Evolutionary conservation across 768 basidiomycete species (phyloP).

Genomic region (Porpolomopsis calyptriformis): DNA sequence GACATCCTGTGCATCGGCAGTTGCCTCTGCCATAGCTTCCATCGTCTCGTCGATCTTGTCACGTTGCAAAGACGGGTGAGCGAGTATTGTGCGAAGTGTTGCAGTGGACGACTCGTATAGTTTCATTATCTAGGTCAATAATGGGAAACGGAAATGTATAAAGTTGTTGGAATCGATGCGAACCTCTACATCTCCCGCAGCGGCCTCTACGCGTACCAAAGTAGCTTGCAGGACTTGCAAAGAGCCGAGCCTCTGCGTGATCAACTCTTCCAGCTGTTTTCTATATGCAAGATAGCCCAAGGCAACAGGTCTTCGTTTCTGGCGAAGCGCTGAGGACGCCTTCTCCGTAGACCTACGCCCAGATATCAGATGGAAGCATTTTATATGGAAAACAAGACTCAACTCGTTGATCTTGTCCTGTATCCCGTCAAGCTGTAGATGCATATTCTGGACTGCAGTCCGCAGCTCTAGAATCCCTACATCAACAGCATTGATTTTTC

Average conservation of each 20-base stretch:
- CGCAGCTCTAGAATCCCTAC: slow-evolving; percentile 74
- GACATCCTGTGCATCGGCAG: slow-evolving; percentile 72
- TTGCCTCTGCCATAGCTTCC: slow-evolving; percentile 76
- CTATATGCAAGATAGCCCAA: slow-evolving; percentile 68
- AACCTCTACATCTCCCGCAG: slow-evolving; percentile 85
- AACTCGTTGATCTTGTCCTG: slow-evolving; percentile 69
- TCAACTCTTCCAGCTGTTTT: slow-evolving; percentile 70
- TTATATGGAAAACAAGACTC: slow-evolving; percentile 14
- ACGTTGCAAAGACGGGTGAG: slow-evolving; percentile 71
- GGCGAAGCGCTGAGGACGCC: slow-evolving; percentile 52
- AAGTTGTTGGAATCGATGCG: slow-evolving; percentile 10
- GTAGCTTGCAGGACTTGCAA: slow-evolving; percentile 68
- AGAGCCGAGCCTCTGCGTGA: slow-evolving; percentile 64
- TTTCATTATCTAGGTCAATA: slow-evolving; percentile 60
- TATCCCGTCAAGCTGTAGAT: slow-evolving; percentile 56
- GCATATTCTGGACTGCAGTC: slow-evolving; percentile 54
- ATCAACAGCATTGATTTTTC: slow-evolving; percentile 67
- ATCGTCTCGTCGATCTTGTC: slow-evolving; percentile 76
- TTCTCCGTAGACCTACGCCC: slow-evolving; percentile 50
- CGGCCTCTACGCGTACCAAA: slow-evolving; percentile 71
- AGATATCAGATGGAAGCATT: slow-evolving; percentile 1
- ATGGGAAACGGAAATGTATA: neutral
- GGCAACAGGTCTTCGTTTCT: slow-evolving; percentile 65
- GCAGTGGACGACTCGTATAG: slow-evolving; percentile 75
- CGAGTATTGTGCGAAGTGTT: slow-evolving; percentile 65